Evolutionary conservation across 192 early-diverging fungal species (phyloP), one percentile per base, ranked within the genome.

Genomic region (Linderina pennispora): DNA sequence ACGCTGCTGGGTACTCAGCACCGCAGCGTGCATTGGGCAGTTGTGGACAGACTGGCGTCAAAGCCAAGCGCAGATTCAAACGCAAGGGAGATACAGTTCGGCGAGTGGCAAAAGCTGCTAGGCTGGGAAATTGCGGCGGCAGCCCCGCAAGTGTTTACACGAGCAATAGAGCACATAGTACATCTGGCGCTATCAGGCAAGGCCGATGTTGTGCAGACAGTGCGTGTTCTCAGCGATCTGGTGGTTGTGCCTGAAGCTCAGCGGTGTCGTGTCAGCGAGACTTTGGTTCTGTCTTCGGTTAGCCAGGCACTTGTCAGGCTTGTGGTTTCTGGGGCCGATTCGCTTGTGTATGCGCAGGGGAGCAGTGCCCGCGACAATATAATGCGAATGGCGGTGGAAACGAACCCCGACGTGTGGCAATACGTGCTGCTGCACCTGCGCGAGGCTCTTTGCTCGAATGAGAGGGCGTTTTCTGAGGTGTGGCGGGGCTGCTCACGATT

Each of bases 21-120:
- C 28, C 53, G 53, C 3, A 64, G 61, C 32, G 61, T 64, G 21
- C 53, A 64, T 39, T 64, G 61, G 61, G 53, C 61, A 16, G 23
- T 52, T 42, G 3, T 64, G 1, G 40, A 45, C 26, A 64, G 50
- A 31, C 44, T 56, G 7, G 31, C n/a, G n/a, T n/a, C n/a, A n/a
- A n/a, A 37, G 21, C 32, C 54, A 31, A 35, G 25, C 26, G 40
- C 53, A 19, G 36, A 31, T 8, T 43, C 50, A 4, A 31, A 22
- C 4, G 31, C 26, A 7, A 17, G 47, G 17, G 31, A 44, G 17
- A 23, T 36, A 21, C 32, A 33, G 14, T 40, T 43, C 28, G 48
- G 48, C 7, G 48, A 45, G 16, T 64, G 61, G 61, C 45, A 34
- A 21, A 51, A 42, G 47, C 44, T 64, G 13, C 18, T 64, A 18